Base-by-base conservation (phyloP, 148 eudicot species). In the Linanthus parryae region DNA sequence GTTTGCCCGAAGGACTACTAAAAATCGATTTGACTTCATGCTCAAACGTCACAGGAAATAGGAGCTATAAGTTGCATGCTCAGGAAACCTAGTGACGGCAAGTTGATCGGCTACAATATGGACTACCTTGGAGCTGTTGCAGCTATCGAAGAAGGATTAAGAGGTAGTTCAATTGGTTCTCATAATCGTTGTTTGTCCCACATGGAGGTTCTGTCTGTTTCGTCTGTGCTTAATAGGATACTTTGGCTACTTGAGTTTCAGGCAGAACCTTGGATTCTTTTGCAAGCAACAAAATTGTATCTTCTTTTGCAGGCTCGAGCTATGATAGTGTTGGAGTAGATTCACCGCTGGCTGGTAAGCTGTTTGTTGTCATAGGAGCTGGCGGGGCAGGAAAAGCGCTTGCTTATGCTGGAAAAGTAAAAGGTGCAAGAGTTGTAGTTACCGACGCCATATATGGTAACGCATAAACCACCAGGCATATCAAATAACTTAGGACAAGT, bases 331-430 rank as follows among this genome's bases (percentile, higher is more conserved):
- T 48, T n/a, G 21, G 19, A 5, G 18, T 36, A 44, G 78, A 51
- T 48, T 84, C 96, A 39, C 85, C 96, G 54, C 58, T 88, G 50
- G 79, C 76, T 24, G 85, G 78, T 55, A 88, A 68, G 66, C 51
- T 78, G 25, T 84, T 88, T 67, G 83, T 88, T 44, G 78, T 88
- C 24, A 53, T 84, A 40, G 96, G 96, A 57, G 96, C 96, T 57
- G 96, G 96, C 21, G 96, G 96, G 18, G 96, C 94, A 14, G 96
- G 88, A 46, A 84, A 79, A 67, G 80, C 94, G 20, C 85, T 88
- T 54, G 96, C 96, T 18, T 84, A 73, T 70, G 96, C 88, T 33
- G 92, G 80, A 47, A 77, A 74, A 58, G 81, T 69, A 40, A 81
- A 84, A 71, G 96, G 94, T 26, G 92, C 96, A 19, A 63, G 78